Conservation (phyloP, 2,329 filamentous ascomycete genomes). For the Hansfordia pulvinata region DNA sequence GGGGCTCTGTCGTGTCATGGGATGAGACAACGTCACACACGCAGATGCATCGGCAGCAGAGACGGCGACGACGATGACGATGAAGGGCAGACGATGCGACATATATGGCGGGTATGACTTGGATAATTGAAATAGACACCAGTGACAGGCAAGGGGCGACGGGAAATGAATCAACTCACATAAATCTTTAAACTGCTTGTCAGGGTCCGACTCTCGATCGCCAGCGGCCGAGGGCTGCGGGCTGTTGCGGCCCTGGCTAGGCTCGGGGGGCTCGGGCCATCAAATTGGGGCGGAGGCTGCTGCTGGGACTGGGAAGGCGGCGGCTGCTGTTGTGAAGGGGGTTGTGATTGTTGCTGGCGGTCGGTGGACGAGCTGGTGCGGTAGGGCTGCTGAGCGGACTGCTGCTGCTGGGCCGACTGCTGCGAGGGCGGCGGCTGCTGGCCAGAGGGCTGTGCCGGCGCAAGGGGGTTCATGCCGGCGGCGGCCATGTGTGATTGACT, state of each 20-base stretch:
- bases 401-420: background rate
- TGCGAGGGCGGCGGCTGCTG: background rate
- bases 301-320: slow-evolving; percentile 17
- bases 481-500: too few relatives aligned
- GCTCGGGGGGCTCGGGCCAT: slow-evolving; percentile 29
- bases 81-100: too few relatives aligned
- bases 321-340: slow-evolving; percentile 24
- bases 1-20: slow-evolving; percentile 3
- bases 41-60: too few relatives aligned
- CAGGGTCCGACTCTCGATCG: slow-evolving; percentile 28
- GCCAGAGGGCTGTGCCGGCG: background rate
- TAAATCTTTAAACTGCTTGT: slow-evolving; percentile 44
- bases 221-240: slow-evolving; percentile 35
- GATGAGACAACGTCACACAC: too few relatives aligned
- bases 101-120: too few relatives aligned
- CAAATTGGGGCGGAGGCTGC: slow-evolving; percentile 30
- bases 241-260: slow-evolving; percentile 41
- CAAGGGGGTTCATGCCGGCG: too few relatives aligned
- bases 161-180: too few relatives aligned
- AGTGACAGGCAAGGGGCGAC: too few relatives aligned
- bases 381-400: background rate
- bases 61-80: too few relatives aligned
- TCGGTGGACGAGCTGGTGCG: slow-evolving; percentile 34
- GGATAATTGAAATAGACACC: too few relatives aligned
- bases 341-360: slow-evolving; percentile 24